Conservation (phyloP, 352 stramenopile species). For the Aphanomyces cochlioides region DNA sequence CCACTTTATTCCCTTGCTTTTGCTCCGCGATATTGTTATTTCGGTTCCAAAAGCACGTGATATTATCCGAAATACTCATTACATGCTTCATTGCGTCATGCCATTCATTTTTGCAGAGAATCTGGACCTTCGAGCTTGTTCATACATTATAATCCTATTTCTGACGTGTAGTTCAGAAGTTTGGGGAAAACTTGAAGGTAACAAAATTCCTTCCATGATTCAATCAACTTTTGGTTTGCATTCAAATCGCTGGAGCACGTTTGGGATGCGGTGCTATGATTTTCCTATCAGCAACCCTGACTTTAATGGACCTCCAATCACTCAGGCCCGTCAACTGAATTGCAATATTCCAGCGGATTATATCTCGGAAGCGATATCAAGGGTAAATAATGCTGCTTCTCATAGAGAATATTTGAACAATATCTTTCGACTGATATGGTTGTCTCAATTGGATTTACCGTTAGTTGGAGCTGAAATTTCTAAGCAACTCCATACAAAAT, state of each 20-base stretch:
- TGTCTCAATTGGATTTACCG: neutral
- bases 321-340: no score
- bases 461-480: neutral
- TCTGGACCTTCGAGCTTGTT: neutral
- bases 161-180: neutral
- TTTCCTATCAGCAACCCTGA: no score
- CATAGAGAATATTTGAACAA: neutral
- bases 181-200: neutral
- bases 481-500: neutral
- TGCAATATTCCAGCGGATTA: neutral
- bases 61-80: neutral
- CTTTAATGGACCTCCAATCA: no score
- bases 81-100: slow-evolving; percentile 1
- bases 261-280: neutral
- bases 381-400: neutral
- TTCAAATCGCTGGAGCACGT: neutral
- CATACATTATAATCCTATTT: slow-evolving; percentile 6
- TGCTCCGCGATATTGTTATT: neutral
- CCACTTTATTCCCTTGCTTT: neutral
- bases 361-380: neutral
- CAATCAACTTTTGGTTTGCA: slow-evolving; percentile 6
- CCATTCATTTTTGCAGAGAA: slow-evolving; percentile 3
- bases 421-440: neutral
- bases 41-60: neutral
- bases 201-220: neutral